Evolutionary conservation across 2,329 filamentous ascomycete genomes (phyloP), one percentile per base, ranked within the genome.

Genomic region (Cryphonectria parasitica): DNA sequence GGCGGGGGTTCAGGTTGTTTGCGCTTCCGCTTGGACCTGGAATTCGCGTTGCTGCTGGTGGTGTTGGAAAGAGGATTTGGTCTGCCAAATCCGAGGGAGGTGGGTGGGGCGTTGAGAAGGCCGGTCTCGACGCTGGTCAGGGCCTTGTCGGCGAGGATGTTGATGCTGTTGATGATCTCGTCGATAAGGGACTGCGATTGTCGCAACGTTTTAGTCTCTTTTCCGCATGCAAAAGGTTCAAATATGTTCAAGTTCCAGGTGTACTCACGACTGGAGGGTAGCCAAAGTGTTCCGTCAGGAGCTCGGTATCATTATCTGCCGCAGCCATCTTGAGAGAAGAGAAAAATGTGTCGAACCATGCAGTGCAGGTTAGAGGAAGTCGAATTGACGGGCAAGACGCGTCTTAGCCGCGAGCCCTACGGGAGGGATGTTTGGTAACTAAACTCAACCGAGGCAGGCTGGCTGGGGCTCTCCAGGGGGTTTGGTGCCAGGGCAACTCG

Each of bases 141-240:
- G 68, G 94, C 95, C 80, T 92, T 92, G 82, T 97, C 96, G 77
- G 96, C 92, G 77, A 98, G 89, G 77, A 95, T 93, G 84, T 98
- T 99, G 80, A 98, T 90, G 69, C 92, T 92, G 85, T 98, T 98
- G 84, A 98, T 97, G 76, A 98, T 95, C 82, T 98, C 95, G 88
- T 99, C 96, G 78, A 99, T 92, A 58, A 99, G 89, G 72, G 92
- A 92, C 95, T 97, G 77, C 36, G 60, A 4, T 13, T 43, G 39
- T 41, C 25, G n/a, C 58, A 63, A 15, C 3, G 25, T 11, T 25
- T 34, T 36, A 61, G 58, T 34, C 15, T 61, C 58, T 31, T 58
- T 4, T 58, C n/a, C 7, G 17, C 19, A n/a, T 13, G 28, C 1
- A 19, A 22, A 34, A 19, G 28, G 15, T 61, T 17, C 8, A 25